phyloP scores from a whole-genome alignment of 2,329 filamentous ascomycete genomes.

The Xylariaceae sp. region DNA sequence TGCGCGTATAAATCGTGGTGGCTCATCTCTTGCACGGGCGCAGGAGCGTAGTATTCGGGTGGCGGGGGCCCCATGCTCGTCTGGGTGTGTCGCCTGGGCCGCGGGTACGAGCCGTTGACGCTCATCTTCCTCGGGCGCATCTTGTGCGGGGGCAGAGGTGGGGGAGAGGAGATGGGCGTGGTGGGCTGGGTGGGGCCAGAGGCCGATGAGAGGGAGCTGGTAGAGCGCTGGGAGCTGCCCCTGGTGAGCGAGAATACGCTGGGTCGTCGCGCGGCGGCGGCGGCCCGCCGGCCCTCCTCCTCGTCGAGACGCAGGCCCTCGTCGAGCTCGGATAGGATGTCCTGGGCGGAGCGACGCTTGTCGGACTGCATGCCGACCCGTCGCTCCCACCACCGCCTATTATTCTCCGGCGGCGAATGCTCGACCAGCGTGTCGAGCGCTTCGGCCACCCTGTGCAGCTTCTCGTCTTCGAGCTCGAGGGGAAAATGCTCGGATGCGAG shows the following conservation, averaged over 20 bases:
- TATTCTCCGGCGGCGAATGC: slow-evolving; percentile 12
- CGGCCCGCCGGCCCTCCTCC: slow-evolving; percentile 11
- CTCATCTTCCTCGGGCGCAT: slow-evolving; percentile 19
- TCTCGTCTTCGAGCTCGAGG: slow-evolving; percentile 13
- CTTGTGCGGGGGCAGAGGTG: slow-evolving; percentile 7
- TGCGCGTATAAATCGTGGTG: slow-evolving; percentile 9
- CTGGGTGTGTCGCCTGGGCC: slow-evolving; percentile 15
- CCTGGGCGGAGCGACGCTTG: slow-evolving; percentile 16
- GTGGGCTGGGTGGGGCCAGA: slow-evolving; percentile 14
- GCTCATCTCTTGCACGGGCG: slow-evolving; percentile 4
- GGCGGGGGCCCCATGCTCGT: slow-evolving; percentile 2
- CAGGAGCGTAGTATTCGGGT: neutral
- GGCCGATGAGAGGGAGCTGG: slow-evolving; percentile 12
- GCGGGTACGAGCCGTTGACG: slow-evolving; percentile 13
- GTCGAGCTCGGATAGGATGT: slow-evolving; percentile 18
- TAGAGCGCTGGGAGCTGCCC: slow-evolving; percentile 13
- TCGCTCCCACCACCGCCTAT: slow-evolving; percentile 17
- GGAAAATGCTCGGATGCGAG: slow-evolving; percentile 16
- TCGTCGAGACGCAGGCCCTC: slow-evolving; percentile 16
- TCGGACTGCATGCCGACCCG: slow-evolving; percentile 14
- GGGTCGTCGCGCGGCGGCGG: slow-evolving; percentile 11
- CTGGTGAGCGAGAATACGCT: slow-evolving; percentile 17
- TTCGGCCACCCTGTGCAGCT: slow-evolving; percentile 15
- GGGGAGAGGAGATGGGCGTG: slow-evolving; percentile 8
- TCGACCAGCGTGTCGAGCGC: slow-evolving; percentile 17